A percentile compares a stretch with the other conserved stretches of the same genome.
phyloP scores from a whole-genome alignment of 2,329 filamentous ascomycete species.

The Leptographium lundbergii region DNA sequence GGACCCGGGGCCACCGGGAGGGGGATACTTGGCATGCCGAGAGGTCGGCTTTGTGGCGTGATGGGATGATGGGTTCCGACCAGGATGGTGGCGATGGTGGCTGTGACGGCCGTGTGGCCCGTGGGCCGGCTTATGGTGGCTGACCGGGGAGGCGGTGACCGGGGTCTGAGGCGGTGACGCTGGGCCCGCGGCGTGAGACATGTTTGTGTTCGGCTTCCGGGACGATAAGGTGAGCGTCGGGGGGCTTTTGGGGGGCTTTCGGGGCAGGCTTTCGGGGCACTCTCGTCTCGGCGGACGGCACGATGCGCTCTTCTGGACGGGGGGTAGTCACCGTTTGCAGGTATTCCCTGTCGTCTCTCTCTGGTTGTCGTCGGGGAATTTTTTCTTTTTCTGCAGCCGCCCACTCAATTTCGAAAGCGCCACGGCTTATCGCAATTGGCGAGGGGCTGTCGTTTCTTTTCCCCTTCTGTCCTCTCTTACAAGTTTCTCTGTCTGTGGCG shows the following conservation, averaged over 20 bases:
- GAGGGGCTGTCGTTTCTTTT: constrained; percentile 11
- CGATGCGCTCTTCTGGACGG: neutral
- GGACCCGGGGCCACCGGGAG: constrained; percentile 17
- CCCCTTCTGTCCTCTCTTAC: neutral
- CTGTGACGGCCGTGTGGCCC: constrained; percentile 1
- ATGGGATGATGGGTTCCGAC: neutral
- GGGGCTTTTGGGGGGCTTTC: neutral
- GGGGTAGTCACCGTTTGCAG: neutral
- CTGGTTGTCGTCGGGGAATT: neutral
- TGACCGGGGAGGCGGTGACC: constrained; percentile 20
- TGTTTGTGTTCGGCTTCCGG: neutral
- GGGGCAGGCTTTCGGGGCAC: neutral
- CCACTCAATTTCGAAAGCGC: neutral
- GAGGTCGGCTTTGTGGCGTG: constrained; percentile 4
- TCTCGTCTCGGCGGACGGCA: neutral
- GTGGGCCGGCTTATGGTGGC: constrained; percentile 16
- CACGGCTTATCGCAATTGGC: constrained; percentile 11
- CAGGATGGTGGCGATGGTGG: constrained; percentile 1
- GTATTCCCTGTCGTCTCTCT: neutral
- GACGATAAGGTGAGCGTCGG: neutral
- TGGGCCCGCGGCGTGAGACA: constrained; percentile 18
- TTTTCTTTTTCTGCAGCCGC: neutral
- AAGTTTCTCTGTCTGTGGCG: neutral
- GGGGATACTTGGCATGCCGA: constrained; percentile 15
- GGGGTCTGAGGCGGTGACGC: constrained; percentile 31